These are phyloP conservation scores for Mycena filopes DNA, from an alignment of 768 basidiomycete genomes.

Conservation along the genomic window DNA sequence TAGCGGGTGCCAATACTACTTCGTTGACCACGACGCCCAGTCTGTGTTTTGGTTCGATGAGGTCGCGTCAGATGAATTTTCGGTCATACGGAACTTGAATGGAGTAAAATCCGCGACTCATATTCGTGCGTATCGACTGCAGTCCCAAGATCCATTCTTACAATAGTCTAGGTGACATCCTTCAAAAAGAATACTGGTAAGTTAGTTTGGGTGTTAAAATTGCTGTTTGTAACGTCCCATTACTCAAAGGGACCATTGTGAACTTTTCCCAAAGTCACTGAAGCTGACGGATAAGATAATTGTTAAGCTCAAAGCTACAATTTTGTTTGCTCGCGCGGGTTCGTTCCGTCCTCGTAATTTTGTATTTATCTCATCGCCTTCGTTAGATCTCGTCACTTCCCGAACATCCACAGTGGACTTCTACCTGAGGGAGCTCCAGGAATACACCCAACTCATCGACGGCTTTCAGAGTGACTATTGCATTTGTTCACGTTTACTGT, in stretches of 20 bases:
- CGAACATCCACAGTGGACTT: slow-evolving; percentile 45
- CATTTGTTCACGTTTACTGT: slow-evolving; percentile 4
- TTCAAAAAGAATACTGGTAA: slow-evolving; percentile 56
- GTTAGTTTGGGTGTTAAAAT: neutral
- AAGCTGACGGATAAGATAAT: slow-evolving; percentile 38
- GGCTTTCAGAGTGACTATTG: slow-evolving; percentile 36
- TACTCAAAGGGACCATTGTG: slow-evolving; percentile 46
- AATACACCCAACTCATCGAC: slow-evolving; percentile 47
- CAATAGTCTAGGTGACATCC: slow-evolving; percentile 43
- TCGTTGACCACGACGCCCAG: slow-evolving; percentile 51
- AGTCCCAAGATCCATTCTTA: neutral
- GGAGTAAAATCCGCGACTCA: slow-evolving; percentile 52
- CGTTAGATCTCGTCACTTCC: slow-evolving; percentile 54
- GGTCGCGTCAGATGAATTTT: slow-evolving; percentile 46
- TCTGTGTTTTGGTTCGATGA: slow-evolving; percentile 65
- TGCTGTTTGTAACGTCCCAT: neutral
- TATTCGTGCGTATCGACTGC: slow-evolving; percentile 34
- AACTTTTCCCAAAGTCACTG: slow-evolving; percentile 45
- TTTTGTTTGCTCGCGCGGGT: slow-evolving; percentile 51
- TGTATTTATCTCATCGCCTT: neutral
- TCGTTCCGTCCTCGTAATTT: neutral
- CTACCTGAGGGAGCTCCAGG: slow-evolving; percentile 40
- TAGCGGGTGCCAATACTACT: slow-evolving; percentile 38
- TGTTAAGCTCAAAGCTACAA: slow-evolving; percentile 48
- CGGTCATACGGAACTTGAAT: slow-evolving; percentile 41